Base-by-base conservation (phyloP, 2,329 filamentous ascomycete genomes). In the Aspergillus japonicus region DNA sequence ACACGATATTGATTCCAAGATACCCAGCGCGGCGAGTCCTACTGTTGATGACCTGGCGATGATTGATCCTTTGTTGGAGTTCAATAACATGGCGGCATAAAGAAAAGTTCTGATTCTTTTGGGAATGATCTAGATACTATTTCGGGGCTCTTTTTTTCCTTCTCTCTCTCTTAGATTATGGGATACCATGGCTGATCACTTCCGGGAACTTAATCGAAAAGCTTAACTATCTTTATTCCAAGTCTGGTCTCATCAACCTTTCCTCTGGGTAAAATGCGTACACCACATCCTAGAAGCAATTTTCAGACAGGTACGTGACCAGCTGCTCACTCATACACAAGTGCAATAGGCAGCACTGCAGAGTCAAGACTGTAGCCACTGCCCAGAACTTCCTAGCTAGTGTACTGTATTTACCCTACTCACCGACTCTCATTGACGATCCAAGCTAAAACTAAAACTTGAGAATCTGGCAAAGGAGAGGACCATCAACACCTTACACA, bases 1-100 rank as follows among this genome's bases (percentile, higher is more conserved):
- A 68, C 67, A 71, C 49, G 64, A 66, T 59, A 54, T 64, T 53
- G 57, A 67, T 63, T 63, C 66, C 59, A 67, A 68, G 63, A 70
- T 73, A 69, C 69, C 70, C 63, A 66, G 60, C 60, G 62, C 16
- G 39, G 16, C 39, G 39, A 6, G 6, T 19, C 5, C 39, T 3
- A 44, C 39, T n/a, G 39, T 66, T 57, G 64, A 74, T 50, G 69
- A 73, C 16, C 68, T 73, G 68, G 66, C 68, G 39, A 62, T 74
- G 61, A 72, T 75, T 61, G 73, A 77, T 61, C 73, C 75, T 62
- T 66, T 71, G 42, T 60, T 73, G 59, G 63, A 66, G 47, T 75
- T 44, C 10, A 44, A 72, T 57, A 65, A 70, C 59, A 58, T 68
- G 66, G 69, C 69, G 64, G 68, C 14, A 47, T 8, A 64, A 47